These are phyloP conservation scores for Litsea cubeba DNA, from an alignment of 164 flowering plant genomes.

Conservation along the genomic window DNA sequence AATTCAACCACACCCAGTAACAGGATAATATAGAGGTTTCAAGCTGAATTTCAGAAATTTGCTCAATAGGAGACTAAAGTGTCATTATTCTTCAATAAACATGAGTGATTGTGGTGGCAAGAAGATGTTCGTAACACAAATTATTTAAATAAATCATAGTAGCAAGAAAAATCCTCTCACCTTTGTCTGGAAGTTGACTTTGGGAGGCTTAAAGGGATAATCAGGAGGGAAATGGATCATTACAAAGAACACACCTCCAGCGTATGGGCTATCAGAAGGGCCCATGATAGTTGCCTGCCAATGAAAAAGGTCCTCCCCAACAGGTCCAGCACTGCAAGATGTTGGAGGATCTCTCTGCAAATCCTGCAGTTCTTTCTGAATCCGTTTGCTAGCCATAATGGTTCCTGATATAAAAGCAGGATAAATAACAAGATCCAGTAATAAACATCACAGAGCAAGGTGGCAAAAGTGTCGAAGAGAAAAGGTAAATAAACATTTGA, in stretches of 20 bases:
- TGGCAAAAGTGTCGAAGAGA: background rate
- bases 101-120: background rate
- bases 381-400: slow-evolving; percentile 27
- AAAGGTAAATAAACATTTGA: background rate
- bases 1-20: no score
- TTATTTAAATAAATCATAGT: background rate
- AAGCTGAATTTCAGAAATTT: no score
- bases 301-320: slow-evolving; percentile 28
- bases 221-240: slow-evolving; percentile 30
- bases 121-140: background rate
- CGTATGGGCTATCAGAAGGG: slow-evolving; percentile 24
- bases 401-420: slow-evolving; percentile 4
- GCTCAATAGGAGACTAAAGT: no score
- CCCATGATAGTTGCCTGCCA: slow-evolving; percentile 34
- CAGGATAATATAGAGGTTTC: no score
- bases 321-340: slow-evolving; percentile 31
- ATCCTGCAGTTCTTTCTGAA: slow-evolving; percentile 29
- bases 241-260: slow-evolving; percentile 29
- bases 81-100: no score
- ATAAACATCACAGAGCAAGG: background rate
- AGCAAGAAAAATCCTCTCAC: background rate
- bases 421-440: background rate
- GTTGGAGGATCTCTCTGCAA: slow-evolving; percentile 29
- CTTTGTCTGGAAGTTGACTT: slow-evolving; percentile 31
- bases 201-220: slow-evolving; percentile 32